Base-by-base conservation (phyloP, 345 rosid genomes). In the Dipteronia dyeriana region DNA sequence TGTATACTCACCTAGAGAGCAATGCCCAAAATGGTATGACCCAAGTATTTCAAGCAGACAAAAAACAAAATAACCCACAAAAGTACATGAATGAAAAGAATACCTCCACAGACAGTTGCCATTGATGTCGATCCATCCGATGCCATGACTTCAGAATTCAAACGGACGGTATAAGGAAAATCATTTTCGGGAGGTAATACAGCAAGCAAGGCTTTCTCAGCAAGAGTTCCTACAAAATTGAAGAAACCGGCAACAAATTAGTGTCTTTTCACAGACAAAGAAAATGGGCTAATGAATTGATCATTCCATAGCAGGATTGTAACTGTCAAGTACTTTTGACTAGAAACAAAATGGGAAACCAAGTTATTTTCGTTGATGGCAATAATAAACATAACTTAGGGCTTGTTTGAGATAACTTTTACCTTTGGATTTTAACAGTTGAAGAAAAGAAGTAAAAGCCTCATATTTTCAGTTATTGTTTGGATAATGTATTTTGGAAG, bases 71-170 rank as follows among this genome's bases (percentile, higher is more conserved):
- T 70, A 45, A 8, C 54, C 23, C 22, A 51, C 29, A 68, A 23
- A 45, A 60, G 31, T 20, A 77, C 39, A 12, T 49, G 1, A 51
- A 13, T 49, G 53, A 83, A 77, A 76, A 10, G 11, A 63, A 65
- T 87, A 94, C 99, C 97, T 90, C 97, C 99, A 78, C 98, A 96
- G 54, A 96, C 98, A 34, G 92, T 85, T 70, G 99, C 99, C 99
- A 96, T 96, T 45, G 99, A 94, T 59, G 98, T 96, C 70, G 99
- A 96, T 76, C 99, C 99, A 87, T 96, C 99, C 65, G 99, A 96
- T 67, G 97, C 91, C 99, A 94, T 94, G 65, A 96, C 98, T 85
- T 96, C 98, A 22, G 99, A 94, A 81, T 92, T 96, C 75, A 96
- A 78, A 61, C 98, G 97, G 47, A 96, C 89, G 38, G 97, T 86